These are phyloP conservation scores for Auricularia sp. DNA, from an alignment of 768 basidiomycete species.

Conservation along the genomic window DNA sequence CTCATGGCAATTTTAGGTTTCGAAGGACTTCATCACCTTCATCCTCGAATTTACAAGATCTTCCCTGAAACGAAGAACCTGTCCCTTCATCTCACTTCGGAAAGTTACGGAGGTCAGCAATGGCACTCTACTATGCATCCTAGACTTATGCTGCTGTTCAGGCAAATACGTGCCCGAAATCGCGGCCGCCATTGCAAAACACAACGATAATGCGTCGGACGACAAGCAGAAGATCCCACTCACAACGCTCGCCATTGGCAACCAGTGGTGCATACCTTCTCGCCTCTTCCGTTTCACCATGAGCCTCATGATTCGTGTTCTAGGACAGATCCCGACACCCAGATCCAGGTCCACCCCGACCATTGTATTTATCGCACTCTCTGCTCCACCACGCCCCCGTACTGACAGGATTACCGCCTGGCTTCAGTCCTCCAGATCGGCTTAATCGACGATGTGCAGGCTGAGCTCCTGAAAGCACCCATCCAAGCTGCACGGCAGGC, in stretches of 20 bases:
- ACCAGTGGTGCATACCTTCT: background rate
- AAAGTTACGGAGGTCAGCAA: background rate
- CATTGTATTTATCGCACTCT: background rate
- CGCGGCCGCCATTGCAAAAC: background rate
- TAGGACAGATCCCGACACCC: background rate
- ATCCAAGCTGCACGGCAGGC: background rate
- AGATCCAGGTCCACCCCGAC: background rate
- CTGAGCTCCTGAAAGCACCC: background rate
- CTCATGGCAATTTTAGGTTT: background rate
- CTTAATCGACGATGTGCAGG: background rate
- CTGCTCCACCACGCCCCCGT: background rate
- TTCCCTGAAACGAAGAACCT: conserved; percentile 1
- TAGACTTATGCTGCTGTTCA: background rate
- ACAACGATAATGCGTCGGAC: background rate
- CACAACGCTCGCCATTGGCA: background rate
- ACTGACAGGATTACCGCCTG: background rate
- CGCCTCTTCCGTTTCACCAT: background rate
- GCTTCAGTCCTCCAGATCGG: background rate
- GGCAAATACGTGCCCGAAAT: conserved; percentile 1
- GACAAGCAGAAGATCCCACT: background rate
- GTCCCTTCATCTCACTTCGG: background rate
- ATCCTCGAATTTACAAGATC: background rate
- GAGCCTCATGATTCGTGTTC: background rate
- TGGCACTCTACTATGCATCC: background rate
- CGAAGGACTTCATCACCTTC: conserved; percentile 2